Base-by-base conservation (phyloP, 169 alveolate species). In the Eimeria acervulina region DNA sequence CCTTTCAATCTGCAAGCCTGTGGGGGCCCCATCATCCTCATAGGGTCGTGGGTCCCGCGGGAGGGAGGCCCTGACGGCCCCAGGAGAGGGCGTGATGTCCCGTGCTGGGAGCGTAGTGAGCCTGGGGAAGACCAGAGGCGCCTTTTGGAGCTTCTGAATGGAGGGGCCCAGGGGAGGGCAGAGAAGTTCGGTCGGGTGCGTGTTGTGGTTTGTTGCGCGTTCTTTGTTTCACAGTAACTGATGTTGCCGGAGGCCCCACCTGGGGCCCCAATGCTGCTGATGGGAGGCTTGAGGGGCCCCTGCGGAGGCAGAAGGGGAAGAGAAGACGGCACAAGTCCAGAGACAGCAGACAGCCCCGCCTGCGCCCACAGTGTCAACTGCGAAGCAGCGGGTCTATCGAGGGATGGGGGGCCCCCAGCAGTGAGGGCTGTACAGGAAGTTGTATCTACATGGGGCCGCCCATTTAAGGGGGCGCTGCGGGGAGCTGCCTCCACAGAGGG, bases 111-210 rank as follows among this genome's bases (percentile, higher is more conserved):
- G 8, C 33, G 42, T 8, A 15, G 13, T 6, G 33, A 28, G 55
- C 68, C 93, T 8, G 93, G 76, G 17, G 74, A 55, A 13, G 51
- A 52, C 36, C 78, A 84, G 19, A 40, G 51, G 52, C 23, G 78
- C 80, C 93, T 47, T n/a, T 31, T n/a, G 26, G 59, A 84, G 93
- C 93, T 36, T 33, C 38, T 31, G 61, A 84, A 52, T n/a, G 93
- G 93, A 31, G 47, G 93, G 26, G 40, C 42, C 93, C 93, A 31
- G 23, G 93, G 78, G 21, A 68, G 59, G 21, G 68, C 78, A 52
- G 52, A 52, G 78, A 40, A 31, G 55, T 40, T 40, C 31, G 15
- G 36, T 28, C 36, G 13, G n/a, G 72, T 4, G 8, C 31, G 78
- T 21, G 59, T 26, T 23, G 7, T 84, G n/a, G 10, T 6, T n/a